A percentile compares a stretch with the other conserved stretches of the same genome.
Evolutionary conservation across 768 basidiomycete species (phyloP).

Genomic region (Calocybe cyanea): DNA sequence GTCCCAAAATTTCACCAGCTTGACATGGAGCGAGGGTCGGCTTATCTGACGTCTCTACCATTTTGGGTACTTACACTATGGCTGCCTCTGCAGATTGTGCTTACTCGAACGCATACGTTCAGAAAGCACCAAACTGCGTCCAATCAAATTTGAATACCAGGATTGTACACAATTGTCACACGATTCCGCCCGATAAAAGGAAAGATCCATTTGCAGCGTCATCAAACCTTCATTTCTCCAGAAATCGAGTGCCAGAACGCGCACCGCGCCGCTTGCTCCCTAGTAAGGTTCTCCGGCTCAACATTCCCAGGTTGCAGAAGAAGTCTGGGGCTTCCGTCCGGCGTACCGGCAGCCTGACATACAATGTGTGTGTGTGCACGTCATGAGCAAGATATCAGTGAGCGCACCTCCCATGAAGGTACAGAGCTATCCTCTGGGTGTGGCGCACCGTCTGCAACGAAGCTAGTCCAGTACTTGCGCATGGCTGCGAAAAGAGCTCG

Average conservation of each 20-base stretch:
- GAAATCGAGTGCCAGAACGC: constrained; percentile 28
- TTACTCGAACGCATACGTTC: too few species aligned
- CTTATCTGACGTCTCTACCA: too few species aligned
- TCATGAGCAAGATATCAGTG: not conserved
- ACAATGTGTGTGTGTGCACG: not conserved
- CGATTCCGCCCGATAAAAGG: too few species aligned
- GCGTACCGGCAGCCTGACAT: constrained; percentile 18
- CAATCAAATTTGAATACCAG: too few species aligned
- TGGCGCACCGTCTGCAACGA: constrained; percentile 31
- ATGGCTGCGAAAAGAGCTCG: constrained; percentile 31
- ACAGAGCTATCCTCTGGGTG: constrained; percentile 14
- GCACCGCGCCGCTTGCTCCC: constrained; percentile 20
- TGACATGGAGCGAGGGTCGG: too few species aligned
- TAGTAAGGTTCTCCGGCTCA: constrained; percentile 20
- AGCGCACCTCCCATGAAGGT: constrained; percentile 26
- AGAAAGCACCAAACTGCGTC: too few species aligned
- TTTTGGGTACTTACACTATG: too few species aligned
- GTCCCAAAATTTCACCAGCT: too few species aligned
- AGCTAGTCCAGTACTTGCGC: constrained; percentile 37
- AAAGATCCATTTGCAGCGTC: too few species aligned
- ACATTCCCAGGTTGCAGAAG: constrained; percentile 25
- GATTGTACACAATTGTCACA: too few species aligned
- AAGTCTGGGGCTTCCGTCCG: constrained; percentile 24
- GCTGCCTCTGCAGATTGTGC: too few species aligned
- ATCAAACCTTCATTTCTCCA: constrained; percentile 13